A percentile compares a stretch with the other conserved stretches of the same genome.
These are phyloP conservation scores for Ceratocystis diversiconidia DNA, from an alignment of 2,329 filamentous ascomycete species.

Conservation along the genomic window DNA sequence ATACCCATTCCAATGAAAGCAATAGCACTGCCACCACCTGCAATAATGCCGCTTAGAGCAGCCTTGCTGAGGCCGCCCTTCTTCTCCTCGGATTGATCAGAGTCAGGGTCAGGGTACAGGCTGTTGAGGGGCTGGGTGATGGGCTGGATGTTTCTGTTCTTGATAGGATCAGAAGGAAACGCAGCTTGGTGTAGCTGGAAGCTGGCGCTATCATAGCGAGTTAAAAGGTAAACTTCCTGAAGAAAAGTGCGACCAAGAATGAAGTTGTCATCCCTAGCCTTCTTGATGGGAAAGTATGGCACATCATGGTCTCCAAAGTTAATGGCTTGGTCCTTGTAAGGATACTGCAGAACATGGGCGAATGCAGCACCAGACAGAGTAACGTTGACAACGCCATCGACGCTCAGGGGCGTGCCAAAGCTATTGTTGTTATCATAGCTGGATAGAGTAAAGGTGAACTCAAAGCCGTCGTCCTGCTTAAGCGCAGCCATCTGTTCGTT, in stretches of 20 bases:
- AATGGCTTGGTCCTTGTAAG: conserved; percentile 32
- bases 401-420: conserved; percentile 35
- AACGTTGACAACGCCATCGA: conserved; percentile 41
- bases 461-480: conserved; percentile 31
- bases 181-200: conserved; percentile 43
- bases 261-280: conserved; percentile 39
- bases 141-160: conserved; percentile 28
- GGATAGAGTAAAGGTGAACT: conserved; percentile 42
- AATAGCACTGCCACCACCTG: conserved; percentile 29
- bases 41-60: conserved; percentile 33
- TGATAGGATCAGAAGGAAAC: conserved; percentile 34
- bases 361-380: conserved; percentile 39
- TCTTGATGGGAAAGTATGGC: conserved; percentile 53
- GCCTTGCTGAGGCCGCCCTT: conserved; percentile 26
- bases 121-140: conserved; percentile 30
- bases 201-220: conserved; percentile 38
- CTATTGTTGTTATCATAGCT: conserved; percentile 40
- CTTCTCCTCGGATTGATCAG: conserved; percentile 19
- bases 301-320: conserved; percentile 32
- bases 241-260: conserved; percentile 55
- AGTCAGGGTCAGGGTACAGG: conserved; percentile 31
- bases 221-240: conserved; percentile 51
- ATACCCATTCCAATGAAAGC: conserved; percentile 25
- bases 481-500: conserved; percentile 40
- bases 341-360: conserved; percentile 36